Conservation (phyloP, 345 rosid genomes). For the Excoecaria cochinchinensis region DNA sequence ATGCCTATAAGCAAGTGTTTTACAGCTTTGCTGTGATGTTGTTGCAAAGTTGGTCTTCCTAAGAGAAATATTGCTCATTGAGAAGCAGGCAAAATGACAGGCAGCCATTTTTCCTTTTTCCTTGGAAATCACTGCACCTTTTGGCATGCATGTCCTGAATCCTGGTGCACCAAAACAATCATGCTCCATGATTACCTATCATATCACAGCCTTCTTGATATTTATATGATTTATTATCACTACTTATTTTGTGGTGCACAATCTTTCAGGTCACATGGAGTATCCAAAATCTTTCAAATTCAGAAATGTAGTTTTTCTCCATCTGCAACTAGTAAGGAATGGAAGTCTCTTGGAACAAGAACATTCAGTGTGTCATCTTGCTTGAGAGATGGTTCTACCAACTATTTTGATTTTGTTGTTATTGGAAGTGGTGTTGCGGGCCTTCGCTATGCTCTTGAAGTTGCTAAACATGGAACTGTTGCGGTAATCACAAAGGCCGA, state of each 20-base stretch:
- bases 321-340: constrained; percentile 22
- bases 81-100: too few species aligned
- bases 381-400: constrained; percentile 52
- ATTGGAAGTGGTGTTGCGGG: constrained; percentile 99
- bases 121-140: too few species aligned
- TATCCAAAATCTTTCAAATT: constrained; percentile 43
- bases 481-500: constrained; percentile 94
- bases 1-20: not conserved
- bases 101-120: too few species aligned
- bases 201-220: constrained; percentile 7
- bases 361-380: constrained; percentile 31
- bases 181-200: not conserved
- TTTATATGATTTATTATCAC: constrained; percentile 2
- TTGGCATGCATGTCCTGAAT: too few species aligned
- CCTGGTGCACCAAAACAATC: too few species aligned
- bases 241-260: not conserved
- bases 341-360: constrained; percentile 36
- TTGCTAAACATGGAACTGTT: constrained; percentile 86
- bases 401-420: constrained; percentile 79
- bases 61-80: too few species aligned
- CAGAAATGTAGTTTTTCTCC: constrained; percentile 39
- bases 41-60: too few species aligned
- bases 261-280: constrained; percentile 54
- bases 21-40: not conserved
- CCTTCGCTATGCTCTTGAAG: constrained; percentile 89